Evolutionary conservation across 441 rosid genomes (phyloP), one percentile per base, ranked within the genome.

Genomic region (Daphne laureola): DNA sequence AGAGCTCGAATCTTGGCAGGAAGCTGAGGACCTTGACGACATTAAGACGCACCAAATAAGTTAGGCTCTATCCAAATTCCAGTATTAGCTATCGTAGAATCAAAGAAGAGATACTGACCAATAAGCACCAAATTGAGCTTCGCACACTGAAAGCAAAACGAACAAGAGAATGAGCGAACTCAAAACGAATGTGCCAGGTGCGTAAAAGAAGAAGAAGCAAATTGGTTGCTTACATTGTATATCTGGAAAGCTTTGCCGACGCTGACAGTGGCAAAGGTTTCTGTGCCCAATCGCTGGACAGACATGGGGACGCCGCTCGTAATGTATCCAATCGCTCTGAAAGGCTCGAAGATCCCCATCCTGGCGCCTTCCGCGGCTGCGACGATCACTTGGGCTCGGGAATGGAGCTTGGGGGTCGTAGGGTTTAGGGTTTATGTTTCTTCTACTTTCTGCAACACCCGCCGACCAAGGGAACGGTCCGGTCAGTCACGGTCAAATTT

Each of bases 231-330:
- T 65, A 83, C 90, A 50, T 93, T 84, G 68, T 89, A 89, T 47
- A 93, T 78, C 67, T 93, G 97, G 46, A 93, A 93, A 51, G 97
- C 90, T 80, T 89, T 93, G 63, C 96, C 97, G n/a, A 83, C 89
- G 50, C 90, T 73, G 58, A 93, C 95, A 15, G 97, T 87, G 55
- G 83, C 80, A 67, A 93, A 93, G 21, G 92, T 85, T 74, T 93
- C 97, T 2, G 93, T 84, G 63, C 98, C 96, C 26, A 89, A 59
- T 1, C 95, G 83, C 64, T 93, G 94, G 46, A 89, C 87, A 57
- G 90, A 85, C 74, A 89, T 84, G 0, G 97, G 97, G 41, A 87
- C 92, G 5, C 68, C 77, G 64, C 78, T 77, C 14, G 97, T 84
- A 62, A 93, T 85, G 82, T 80, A 93, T 3, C 98, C 98, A 8